A percentile compares a stretch with the other conserved stretches of the same genome.
Evolutionary conservation across 129 eudicot species (phyloP).

Genomic region (Flaveria brownii): DNA sequence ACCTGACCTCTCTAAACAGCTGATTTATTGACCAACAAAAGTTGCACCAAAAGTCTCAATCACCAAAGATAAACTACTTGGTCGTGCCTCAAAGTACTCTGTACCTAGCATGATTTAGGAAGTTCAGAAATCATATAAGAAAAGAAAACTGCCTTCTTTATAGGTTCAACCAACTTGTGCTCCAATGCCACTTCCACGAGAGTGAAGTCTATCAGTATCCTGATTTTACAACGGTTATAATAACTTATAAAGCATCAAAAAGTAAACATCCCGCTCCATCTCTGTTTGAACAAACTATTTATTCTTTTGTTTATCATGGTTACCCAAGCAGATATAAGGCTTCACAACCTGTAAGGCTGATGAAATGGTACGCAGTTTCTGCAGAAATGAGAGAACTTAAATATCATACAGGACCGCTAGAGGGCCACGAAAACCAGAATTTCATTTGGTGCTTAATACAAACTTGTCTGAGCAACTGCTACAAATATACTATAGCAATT

Average conservation of each 20-base stretch:
- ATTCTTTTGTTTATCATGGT: neutral
- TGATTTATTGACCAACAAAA: neutral
- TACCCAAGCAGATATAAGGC: neutral
- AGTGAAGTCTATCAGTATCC: neutral
- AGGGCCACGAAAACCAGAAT: neutral
- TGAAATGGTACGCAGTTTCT: neutral
- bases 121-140: neutral
- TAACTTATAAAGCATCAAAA: neutral
- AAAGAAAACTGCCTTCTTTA: neutral
- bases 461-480: neutral
- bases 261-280: conserved; percentile 4
- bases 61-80: conserved; percentile 10
- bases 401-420: neutral
- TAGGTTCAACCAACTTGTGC: conserved; percentile 12
- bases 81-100: neutral
- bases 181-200: conserved; percentile 5
- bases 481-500: neutral
- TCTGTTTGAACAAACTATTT: neutral
- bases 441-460: neutral
- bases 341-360: neutral
- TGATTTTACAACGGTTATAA: neutral
- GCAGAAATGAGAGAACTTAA: neutral
- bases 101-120: conserved; percentile 5
- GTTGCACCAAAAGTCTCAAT: neutral
- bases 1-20: neutral